Conservation (phyloP, 2,329 filamentous ascomycete species). For the Kalmusia sp. region DNA sequence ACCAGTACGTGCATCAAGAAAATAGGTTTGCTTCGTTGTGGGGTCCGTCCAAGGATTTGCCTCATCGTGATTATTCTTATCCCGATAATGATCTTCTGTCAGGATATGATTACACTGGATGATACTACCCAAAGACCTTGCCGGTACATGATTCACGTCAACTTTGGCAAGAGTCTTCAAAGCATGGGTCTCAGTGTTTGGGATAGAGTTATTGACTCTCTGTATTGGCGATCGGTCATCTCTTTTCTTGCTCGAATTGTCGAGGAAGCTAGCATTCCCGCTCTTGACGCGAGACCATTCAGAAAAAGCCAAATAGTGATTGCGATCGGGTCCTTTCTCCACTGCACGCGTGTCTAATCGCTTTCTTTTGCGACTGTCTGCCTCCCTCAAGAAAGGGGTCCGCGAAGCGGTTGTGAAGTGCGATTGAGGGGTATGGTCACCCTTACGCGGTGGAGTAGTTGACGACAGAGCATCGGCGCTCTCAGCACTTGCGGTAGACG, state of each 20-base stretch:
- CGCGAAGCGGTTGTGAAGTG: neutral
- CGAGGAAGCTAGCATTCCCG: slow-evolving; percentile 42
- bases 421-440: neutral
- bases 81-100: neutral
- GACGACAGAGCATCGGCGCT: neutral
- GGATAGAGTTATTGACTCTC: neutral
- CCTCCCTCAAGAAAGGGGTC: neutral
- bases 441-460: neutral
- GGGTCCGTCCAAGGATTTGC: slow-evolving; percentile 68
- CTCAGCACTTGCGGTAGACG: neutral
- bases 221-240: neutral
- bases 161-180: slow-evolving; percentile 12
- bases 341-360: neutral
- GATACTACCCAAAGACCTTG: slow-evolving; percentile 16
- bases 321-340: slow-evolving; percentile 3
- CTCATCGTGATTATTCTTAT: slow-evolving; percentile 32
- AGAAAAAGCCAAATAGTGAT: slow-evolving; percentile 31
- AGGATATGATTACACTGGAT: neutral
- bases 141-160: slow-evolving; percentile 16
- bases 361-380: slow-evolving; percentile 29
- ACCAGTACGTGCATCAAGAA: slow-evolving; percentile 65
- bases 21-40: slow-evolving; percentile 58
- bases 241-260: slow-evolving; percentile 22
- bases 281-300: slow-evolving; percentile 56
- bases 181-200: neutral